These are phyloP conservation scores for Colletotrichum orbiculare DNA, from an alignment of 2,329 filamentous ascomycete genomes.

Conservation along the genomic window DNA sequence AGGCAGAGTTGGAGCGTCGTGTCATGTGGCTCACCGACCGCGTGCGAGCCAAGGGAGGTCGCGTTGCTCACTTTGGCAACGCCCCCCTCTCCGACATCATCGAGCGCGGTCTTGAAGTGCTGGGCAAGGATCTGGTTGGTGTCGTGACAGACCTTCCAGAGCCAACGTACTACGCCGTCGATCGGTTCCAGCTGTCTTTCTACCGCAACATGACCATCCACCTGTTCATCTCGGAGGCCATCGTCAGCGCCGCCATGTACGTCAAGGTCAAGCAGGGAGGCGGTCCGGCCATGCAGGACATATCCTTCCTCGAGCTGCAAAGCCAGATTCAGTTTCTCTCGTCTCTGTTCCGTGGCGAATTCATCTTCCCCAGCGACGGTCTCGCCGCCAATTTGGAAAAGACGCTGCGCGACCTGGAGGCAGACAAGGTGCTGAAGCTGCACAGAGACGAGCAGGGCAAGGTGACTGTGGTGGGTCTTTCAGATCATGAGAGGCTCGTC, in stretches of 20 bases:
- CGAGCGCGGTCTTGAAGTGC: slow-evolving; percentile 88
- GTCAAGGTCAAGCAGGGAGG: slow-evolving; percentile 90
- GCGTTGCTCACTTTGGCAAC: slow-evolving; percentile 92
- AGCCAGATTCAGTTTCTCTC: slow-evolving; percentile 91
- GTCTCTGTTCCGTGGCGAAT: slow-evolving; percentile 93
- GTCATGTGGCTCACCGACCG: slow-evolving; percentile 91
- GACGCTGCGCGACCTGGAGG: slow-evolving; percentile 81
- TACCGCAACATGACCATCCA: slow-evolving; percentile 99
- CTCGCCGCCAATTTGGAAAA: slow-evolving; percentile 82
- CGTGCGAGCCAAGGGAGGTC: slow-evolving; percentile 85
- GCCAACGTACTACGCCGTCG: slow-evolving; percentile 93
- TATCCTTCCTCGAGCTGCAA: slow-evolving; percentile 77
- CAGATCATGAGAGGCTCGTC: slow-evolving; percentile 77
- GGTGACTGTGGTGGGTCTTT: slow-evolving; percentile 78
- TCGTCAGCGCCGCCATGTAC: slow-evolving; percentile 92
- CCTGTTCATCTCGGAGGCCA: slow-evolving; percentile 91
- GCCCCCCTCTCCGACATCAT: slow-evolving; percentile 84
- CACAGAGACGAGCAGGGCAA: slow-evolving; percentile 65
- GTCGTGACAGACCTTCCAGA: slow-evolving; percentile 83
- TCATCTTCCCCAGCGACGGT: slow-evolving; percentile 93
- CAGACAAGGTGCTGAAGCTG: slow-evolving; percentile 80
- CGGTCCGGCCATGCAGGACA: slow-evolving; percentile 82
- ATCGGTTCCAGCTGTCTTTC: slow-evolving; percentile 96
- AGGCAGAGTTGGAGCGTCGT: slow-evolving; percentile 83
- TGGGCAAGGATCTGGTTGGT: slow-evolving; percentile 90